Percentiles rank a stretch among this genome's conserved stretches.
These are phyloP conservation scores for Boletellus ananiceps DNA, from an alignment of 768 basidiomycete species.

Conservation along the genomic window DNA sequence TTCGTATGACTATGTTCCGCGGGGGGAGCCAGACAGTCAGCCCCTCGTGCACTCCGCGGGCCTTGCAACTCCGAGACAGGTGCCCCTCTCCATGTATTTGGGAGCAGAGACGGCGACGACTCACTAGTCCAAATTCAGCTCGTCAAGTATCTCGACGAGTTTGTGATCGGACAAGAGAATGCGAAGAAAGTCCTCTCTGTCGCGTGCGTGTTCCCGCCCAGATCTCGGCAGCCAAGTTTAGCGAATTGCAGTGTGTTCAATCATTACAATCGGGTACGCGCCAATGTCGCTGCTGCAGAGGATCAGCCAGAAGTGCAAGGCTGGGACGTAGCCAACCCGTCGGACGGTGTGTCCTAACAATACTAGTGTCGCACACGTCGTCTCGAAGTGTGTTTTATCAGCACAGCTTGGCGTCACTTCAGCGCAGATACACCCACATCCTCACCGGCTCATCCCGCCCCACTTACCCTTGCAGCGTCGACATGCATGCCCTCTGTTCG, in stretches of 20 bases:
- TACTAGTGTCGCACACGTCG: background rate
- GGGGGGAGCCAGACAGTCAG: conserved; percentile 30
- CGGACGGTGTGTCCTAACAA: conserved; percentile 28
- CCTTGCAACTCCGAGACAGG: conserved; percentile 58
- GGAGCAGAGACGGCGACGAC: background rate
- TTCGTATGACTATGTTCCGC: conserved; percentile 36
- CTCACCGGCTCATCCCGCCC: conserved; percentile 34
- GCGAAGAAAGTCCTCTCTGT: conserved; percentile 94
- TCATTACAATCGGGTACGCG: conserved; percentile 85
- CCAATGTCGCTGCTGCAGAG: conserved; percentile 54
- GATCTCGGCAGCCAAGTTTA: conserved; percentile 1
- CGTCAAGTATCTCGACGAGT: conserved; percentile 81
- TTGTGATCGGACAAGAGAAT: conserved; percentile 84
- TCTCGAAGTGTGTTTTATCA: conserved; percentile 13
- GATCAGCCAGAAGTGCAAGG: conserved; percentile 29
- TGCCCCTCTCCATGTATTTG: conserved; percentile 12
- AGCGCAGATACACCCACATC: conserved; percentile 62
- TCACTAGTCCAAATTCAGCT: conserved; percentile 44
- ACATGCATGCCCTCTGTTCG: conserved; percentile 58
- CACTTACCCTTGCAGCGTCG: conserved; percentile 37
- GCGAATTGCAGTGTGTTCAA: conserved; percentile 71
- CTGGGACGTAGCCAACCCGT: conserved; percentile 24
- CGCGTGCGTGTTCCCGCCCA: conserved; percentile 57
- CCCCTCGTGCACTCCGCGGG: conserved; percentile 40
- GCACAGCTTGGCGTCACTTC: conserved; percentile 43